Base-by-base conservation (phyloP, 371 early-diverging fungal species). In the Spiromyces aspiralis region DNA sequence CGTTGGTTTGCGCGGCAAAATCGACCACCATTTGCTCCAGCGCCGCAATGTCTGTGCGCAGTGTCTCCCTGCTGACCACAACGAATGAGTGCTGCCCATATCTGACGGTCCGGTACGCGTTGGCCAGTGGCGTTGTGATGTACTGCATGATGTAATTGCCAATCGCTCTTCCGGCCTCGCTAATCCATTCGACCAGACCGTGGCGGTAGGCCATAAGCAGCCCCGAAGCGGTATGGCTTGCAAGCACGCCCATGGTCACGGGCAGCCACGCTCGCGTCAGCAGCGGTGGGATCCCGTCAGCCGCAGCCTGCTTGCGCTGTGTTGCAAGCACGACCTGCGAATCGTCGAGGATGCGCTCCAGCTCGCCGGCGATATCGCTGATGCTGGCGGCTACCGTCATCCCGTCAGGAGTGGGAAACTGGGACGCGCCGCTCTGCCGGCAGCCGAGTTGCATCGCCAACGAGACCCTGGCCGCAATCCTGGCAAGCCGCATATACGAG, bases 21-120 rank as follows among this genome's bases (percentile, higher is more conserved):
- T 80, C 77, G 13, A 83, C 57, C 2, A 90, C 87, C 93, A 95
- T 95, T 4, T 85, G 67, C 53, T 91, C 90, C 20, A 94, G 67
- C 45, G 87, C 84, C 75, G 79, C 80, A 41, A 93, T 61, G 60
- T 92, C 94, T 6, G 89, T 76, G 21, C 67, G 66, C 45, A 95
- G 64, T 0, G 83, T 79, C 45, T 84, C 82, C 24, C 83, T 76
- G 2, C 90, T 83, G 45, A 83, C 65, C 23, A 91, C 57, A 13
- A 79, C 81, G 26, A 93, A 66, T 21, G 71, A 67, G 45, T 71
- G 51, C 41, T 88, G 87, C 25, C 74, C 72, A 47, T 90, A 81
- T 25, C 92, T 75, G 26, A 95, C 81, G 2, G 91, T 94, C n/a
- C 76, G 70, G 63, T 79, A 85, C n/a, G 90, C 79, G 28, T 78